Percentiles rank a stretch among this genome's conserved stretches.
phyloP scores from a whole-genome alignment of 768 basidiomycete genomes.

The Candolleomyces eurysporus region DNA sequence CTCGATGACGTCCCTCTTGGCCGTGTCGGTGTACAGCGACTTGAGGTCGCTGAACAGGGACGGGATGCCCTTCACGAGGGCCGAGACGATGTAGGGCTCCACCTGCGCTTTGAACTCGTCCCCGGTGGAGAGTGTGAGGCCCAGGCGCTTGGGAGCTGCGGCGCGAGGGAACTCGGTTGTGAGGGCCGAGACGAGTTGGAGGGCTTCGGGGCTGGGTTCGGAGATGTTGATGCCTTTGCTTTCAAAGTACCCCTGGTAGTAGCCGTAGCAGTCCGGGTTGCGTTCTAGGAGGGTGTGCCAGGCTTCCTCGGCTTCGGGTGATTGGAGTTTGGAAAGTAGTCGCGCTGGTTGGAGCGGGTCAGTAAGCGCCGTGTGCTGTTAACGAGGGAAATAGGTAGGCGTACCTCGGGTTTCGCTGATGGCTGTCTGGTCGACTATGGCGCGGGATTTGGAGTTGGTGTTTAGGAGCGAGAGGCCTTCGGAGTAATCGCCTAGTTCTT shows the following conservation, averaged over 20 bases:
- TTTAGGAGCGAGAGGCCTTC: conserved; percentile 67
- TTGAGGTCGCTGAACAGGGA: conserved; percentile 94
- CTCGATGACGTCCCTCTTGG: conserved; percentile 69
- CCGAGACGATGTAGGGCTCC: conserved; percentile 64
- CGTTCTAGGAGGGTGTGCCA: conserved; percentile 81
- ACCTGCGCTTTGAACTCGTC: conserved; percentile 67
- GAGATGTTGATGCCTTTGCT: conserved; percentile 67
- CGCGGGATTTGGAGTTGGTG: conserved; percentile 55
- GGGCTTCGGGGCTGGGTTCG: conserved; percentile 48
- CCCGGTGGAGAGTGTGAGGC: conserved; percentile 64
- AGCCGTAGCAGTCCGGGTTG: conserved; percentile 80
- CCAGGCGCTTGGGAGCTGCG: conserved; percentile 68
- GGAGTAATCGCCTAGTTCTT: conserved; percentile 63
- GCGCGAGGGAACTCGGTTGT: conserved; percentile 63
- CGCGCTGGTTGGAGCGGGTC: conserved; percentile 52
- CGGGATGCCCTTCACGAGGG: conserved; percentile 82
- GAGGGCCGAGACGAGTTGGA: conserved; percentile 60
- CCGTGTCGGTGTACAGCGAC: conserved; percentile 63
- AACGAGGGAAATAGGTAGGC: conserved; percentile 1
- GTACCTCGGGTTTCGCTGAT: conserved; percentile 69
- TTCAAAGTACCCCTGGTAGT: conserved; percentile 72
- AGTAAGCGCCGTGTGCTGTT: conserved; percentile 9
- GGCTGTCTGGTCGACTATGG: conserved; percentile 68
- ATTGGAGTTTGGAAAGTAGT: conserved; percentile 63
- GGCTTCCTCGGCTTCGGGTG: conserved; percentile 72